Evolutionary conservation across 768 basidiomycete genomes (phyloP).

Genomic region (Suillus paluster): DNA sequence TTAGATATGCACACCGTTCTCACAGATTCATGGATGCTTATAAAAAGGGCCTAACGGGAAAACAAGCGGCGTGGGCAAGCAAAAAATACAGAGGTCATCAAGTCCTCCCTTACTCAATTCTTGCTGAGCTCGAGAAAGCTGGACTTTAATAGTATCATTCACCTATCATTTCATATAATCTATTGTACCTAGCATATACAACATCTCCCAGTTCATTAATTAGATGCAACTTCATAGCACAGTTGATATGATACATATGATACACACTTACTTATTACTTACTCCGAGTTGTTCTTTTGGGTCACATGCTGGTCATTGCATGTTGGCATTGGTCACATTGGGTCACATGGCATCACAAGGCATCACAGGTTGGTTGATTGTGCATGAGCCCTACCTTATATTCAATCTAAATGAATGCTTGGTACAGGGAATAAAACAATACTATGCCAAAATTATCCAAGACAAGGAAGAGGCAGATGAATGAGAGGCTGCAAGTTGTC

Average conservation of each 20-base stretch:
- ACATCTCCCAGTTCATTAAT: background rate
- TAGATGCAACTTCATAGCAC: background rate
- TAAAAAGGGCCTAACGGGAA: conserved; percentile 17
- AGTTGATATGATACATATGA: background rate
- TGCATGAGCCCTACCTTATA: conserved; percentile 14
- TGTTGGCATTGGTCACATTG: conserved; percentile 4
- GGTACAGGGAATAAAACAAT: background rate
- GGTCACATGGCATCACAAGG: conserved; percentile 2
- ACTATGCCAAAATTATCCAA: background rate
- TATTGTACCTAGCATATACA: background rate
- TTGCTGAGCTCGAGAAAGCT: background rate
- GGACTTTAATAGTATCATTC: background rate
- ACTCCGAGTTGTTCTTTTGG: no score
- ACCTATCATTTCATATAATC: background rate
- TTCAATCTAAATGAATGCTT: background rate
- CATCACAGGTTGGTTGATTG: conserved; percentile 5
- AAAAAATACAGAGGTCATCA: conserved; percentile 20
- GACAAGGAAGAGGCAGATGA: background rate
- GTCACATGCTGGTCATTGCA: background rate
- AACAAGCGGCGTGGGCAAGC: conserved; percentile 27
- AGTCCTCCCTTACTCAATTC: background rate
- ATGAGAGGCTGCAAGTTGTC: background rate
- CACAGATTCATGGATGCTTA: conserved; percentile 24
- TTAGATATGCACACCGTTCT: conserved; percentile 13
- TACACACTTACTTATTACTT: no score